Evolutionary conservation across 306 rosid species (phyloP), one percentile per base, ranked within the genome.

Genomic region (Ochetophila trinervis): DNA sequence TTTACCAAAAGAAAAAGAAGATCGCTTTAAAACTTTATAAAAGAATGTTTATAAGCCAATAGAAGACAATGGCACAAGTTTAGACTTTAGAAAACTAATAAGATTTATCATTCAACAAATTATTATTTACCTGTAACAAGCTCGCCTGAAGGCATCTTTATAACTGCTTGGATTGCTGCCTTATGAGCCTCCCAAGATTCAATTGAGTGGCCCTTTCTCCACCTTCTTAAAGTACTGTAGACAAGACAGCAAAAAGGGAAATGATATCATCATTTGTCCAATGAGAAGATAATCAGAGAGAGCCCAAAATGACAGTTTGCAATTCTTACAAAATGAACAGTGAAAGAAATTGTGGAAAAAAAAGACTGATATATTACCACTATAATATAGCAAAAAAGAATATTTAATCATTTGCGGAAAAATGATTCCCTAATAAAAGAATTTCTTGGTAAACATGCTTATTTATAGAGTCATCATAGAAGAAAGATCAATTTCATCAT

Each of bases 151-250:
- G 96, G 92, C 63, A 93, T 79, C 91, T 76, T 89, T 74, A 86
- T 73, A 71, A 93, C 83, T 56, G 98, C 79, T 81, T 87, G 98
- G 57, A 93, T 74, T 0, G 97, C 81, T 34, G 91, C 81, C 75
- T 87, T 84, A 70, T 93, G 98, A 76, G 94, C 94, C 76, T 86
- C 91, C 98, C 96, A 93, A 24, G 63, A 76, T 79, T 93, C 98
- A 63, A 78, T 37, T 37, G 66, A 44, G 58, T 89, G 72, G 65
- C 91, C 98, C 58, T 69, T 86, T 79, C 91, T 87, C 98, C 97
- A 93, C 77, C 96, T 74, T 72, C 82, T 84, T 65, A 93, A 65
- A 54, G 91, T 87, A 74, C 97, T 93, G 69, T 57, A 79, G 57
- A 69, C 62, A 59, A 72, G 20, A 68, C 76, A 61, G 22, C 66